These are phyloP conservation scores for Phlegmacium glaucopus DNA, from an alignment of 768 basidiomycete genomes.

Conservation along the genomic window DNA sequence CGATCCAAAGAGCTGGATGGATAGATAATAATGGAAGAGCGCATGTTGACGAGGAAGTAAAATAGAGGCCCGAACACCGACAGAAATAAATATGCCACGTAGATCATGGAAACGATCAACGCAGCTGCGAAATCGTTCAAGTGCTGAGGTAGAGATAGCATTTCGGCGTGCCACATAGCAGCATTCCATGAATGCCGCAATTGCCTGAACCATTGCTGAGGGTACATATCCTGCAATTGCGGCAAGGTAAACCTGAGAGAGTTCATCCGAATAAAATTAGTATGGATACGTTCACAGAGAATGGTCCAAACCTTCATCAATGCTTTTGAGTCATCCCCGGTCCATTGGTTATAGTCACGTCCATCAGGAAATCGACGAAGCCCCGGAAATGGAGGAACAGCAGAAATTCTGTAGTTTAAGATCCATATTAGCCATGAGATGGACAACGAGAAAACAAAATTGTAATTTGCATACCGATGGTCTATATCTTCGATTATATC, in stretches of 20 bases:
- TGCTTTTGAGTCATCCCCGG: conserved; percentile 24
- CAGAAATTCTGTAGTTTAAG: conserved; percentile 6
- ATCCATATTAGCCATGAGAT: not conserved
- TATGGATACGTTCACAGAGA: not conserved
- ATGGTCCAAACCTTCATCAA: conserved; percentile 5
- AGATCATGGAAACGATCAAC: conserved; percentile 20
- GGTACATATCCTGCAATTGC: conserved; percentile 5
- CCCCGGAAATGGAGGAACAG: conserved; percentile 14
- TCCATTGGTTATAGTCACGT: conserved; percentile 18
- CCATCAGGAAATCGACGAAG: conserved; percentile 17
- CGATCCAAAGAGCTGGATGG: conserved; percentile 15
- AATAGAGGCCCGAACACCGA: conserved; percentile 14
- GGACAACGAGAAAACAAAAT: not conserved
- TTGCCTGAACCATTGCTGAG: not conserved
- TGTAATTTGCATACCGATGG: conserved; percentile 19
- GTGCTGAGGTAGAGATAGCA: conserved; percentile 7
- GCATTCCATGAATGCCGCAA: not conserved
- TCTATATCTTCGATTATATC: conserved; percentile 33
- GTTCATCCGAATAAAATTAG: not conserved
- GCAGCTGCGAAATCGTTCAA: conserved; percentile 1
- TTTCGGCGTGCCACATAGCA: conserved; percentile 16
- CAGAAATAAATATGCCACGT: conserved; percentile 21
- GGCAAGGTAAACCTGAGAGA: conserved; percentile 3
- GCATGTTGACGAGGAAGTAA: conserved; percentile 24
- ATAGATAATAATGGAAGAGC: conserved; percentile 11